Conservation (phyloP, 2,329 filamentous ascomycete genomes). For the Capronia epimyces region DNA sequence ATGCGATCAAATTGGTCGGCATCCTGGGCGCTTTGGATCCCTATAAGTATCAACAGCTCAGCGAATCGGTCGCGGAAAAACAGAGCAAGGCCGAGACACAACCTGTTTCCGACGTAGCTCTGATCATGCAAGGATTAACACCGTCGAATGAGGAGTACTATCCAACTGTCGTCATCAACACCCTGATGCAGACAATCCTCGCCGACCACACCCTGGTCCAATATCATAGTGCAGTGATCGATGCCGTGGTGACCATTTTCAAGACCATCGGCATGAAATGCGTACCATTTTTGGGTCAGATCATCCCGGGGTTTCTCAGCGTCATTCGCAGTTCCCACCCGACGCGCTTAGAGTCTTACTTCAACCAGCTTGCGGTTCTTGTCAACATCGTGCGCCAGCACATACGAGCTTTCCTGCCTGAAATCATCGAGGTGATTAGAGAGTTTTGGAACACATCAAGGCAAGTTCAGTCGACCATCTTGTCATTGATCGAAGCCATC, state of each 20-base stretch:
- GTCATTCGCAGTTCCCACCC: constrained; percentile 79
- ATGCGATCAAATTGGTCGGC: constrained; percentile 94
- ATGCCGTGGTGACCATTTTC: constrained; percentile 98
- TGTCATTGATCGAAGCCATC: constrained; percentile 89
- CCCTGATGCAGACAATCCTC: constrained; percentile 75
- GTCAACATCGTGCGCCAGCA: constrained; percentile 95
- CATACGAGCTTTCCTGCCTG: constrained; percentile 81
- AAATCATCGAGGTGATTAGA: constrained; percentile 78
- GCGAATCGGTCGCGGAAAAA: constrained; percentile 78
- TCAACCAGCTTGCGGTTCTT: constrained; percentile 88
- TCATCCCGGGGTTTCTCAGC: constrained; percentile 85
- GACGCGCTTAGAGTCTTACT: constrained; percentile 84
- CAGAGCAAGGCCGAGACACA: constrained; percentile 64
- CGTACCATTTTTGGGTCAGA: constrained; percentile 86
- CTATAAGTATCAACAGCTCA: constrained; percentile 77
- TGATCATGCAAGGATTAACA: constrained; percentile 96
- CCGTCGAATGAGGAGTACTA: constrained; percentile 98
- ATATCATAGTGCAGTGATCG: constrained; percentile 89
- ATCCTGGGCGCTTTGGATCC: constrained; percentile 92
- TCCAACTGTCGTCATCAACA: constrained; percentile 95
- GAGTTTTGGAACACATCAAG: constrained; percentile 83
- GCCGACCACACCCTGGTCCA: constrained; percentile 85
- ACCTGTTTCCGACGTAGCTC: constrained; percentile 79
- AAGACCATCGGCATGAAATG: constrained; percentile 93
- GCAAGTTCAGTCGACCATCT: constrained; percentile 80